phyloP scores from a whole-genome alignment of 106 monocot genomes.

The Dendrobium catenatum region DNA sequence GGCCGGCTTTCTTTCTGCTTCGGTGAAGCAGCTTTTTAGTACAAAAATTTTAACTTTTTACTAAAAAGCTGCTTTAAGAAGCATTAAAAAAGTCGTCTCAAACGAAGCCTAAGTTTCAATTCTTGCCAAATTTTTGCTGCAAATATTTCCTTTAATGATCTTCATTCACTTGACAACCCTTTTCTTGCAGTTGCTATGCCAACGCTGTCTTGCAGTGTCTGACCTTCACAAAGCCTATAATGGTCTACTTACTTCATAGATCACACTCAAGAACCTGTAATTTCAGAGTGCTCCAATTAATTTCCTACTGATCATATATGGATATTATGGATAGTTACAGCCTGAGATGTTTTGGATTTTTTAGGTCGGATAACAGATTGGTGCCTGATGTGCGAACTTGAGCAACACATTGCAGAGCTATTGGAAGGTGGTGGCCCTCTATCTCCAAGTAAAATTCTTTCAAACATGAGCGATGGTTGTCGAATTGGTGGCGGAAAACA shows the following conservation, averaged over 20 bases:
- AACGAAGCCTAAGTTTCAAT: neutral
- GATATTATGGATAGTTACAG: neutral
- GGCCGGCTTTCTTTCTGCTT: too few species aligned
- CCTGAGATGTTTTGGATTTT: neutral
- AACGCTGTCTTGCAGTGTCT: slow-evolving; percentile 94
- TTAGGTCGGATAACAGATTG: slow-evolving; percentile 66
- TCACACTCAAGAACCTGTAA: slow-evolving; percentile 85
- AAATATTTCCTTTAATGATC: neutral
- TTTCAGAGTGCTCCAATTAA: neutral
- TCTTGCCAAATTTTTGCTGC: neutral
- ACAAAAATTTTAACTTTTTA: too few species aligned
- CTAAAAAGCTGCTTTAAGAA: too few species aligned
- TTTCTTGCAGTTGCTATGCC: slow-evolving; percentile 78
- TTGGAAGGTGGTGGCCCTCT: slow-evolving; percentile 59
- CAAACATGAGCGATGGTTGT: slow-evolving; percentile 81
- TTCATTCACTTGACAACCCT: neutral
- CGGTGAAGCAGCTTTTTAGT: too few species aligned
- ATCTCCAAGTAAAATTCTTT: slow-evolving; percentile 70
- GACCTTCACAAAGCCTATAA: slow-evolving; percentile 86
- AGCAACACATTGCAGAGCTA: slow-evolving; percentile 71
- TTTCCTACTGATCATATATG: neutral
- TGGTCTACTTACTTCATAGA: slow-evolving; percentile 73
- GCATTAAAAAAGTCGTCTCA: too few species aligned
- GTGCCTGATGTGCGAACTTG: slow-evolving; percentile 97
- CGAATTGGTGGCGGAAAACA: slow-evolving; percentile 87